Evolutionary conservation across 495 filamentous ascomycete genomes (phyloP), one percentile per base, ranked within the genome.

Genomic region (Cercophora samala): DNA sequence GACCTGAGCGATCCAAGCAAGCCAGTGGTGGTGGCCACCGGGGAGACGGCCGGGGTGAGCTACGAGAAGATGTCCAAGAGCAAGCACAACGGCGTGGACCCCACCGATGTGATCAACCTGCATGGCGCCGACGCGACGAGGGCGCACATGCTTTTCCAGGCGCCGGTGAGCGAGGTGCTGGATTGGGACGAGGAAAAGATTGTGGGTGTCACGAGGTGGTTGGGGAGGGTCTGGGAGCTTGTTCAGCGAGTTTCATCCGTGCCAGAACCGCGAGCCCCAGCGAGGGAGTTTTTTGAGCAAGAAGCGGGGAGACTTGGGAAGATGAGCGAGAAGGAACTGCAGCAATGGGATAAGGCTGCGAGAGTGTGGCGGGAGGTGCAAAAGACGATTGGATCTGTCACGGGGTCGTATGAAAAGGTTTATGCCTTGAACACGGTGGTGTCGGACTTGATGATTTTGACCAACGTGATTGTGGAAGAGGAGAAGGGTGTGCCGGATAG

Each of bases 11-110:
- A 84, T 55, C 78, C 83, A 3, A 72, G 82, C 0, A 81, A 81
- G 8, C 90, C 90, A 2, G 80, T 84, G 60, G 83, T 93, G 51
- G 81, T 82, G 53, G 82, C 82, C 0, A 88, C 88, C 1, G 84
- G 84, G 22, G 74, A 85, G 56, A 71, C 72, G 0, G 87, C 90
- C 3, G 83, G 75, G 13, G 73, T 93, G 29, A 87, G 86, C 0
- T 96, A 86, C 65, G 91, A 97, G 76, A 97, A 97, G 71, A 97
- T 97, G 93, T 93, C 90, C n/a, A 97, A 97, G 76, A 94, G 91
- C 65, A 97, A 97, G 72, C 83, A 95, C 78, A 97, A 97, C 73
- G 93, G 93, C 32, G 90, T 96, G n/a, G 92, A 96, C 72, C 93
- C 93, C 0, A 85, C 83, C 0, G 76, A 71, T 0, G 91, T 90